Percentiles rank a stretch among this genome's conserved stretches.
phyloP scores from a whole-genome alignment of 768 basidiomycete species.

The Amanita rubescens region DNA sequence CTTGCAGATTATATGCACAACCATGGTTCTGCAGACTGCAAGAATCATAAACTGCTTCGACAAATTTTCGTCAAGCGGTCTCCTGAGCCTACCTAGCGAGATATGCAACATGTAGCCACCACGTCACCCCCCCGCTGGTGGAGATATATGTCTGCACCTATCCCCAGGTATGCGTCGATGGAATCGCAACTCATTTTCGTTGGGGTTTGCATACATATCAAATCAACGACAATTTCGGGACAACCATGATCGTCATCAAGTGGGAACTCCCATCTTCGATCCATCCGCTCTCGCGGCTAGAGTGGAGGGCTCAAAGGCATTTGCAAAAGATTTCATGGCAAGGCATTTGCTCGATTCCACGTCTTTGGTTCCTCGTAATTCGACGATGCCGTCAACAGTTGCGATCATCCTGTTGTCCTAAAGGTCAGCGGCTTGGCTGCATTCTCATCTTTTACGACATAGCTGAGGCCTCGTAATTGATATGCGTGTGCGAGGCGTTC shows the following conservation, averaged over 20 bases:
- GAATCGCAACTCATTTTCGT: conserved; percentile 79
- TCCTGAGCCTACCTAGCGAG: too few relatives aligned
- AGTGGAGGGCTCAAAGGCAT: conserved; percentile 98
- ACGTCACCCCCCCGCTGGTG: too few relatives aligned
- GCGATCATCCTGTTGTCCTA: conserved; percentile 73
- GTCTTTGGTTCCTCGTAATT: conserved; percentile 68
- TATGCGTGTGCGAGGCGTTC: too few relatives aligned
- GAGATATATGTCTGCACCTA: too few relatives aligned
- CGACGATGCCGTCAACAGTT: conserved; percentile 68
- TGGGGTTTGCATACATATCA: conserved; percentile 59
- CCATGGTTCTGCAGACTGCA: too few relatives aligned
- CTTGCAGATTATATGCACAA: too few relatives aligned
- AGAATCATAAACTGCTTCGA: too few relatives aligned
- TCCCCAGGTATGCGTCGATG: too few relatives aligned
- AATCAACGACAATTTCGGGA: conserved; percentile 4
- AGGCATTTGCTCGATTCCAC: conserved; percentile 75
- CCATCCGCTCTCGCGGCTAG: conserved; percentile 81
- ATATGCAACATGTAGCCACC: too few relatives aligned
- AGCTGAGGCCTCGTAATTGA: too few relatives aligned
- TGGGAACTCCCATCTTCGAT: conserved; percentile 94
- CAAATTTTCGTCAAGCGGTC: too few relatives aligned
- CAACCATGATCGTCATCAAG: conserved; percentile 30
- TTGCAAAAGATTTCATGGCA: conserved; percentile 94
- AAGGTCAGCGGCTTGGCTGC: conserved; percentile 94
- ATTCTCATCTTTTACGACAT: too few relatives aligned